Evolutionary conservation across 2,329 filamentous ascomycete genomes (phyloP), one percentile per base, ranked within the genome.

Genomic region (Sporothrix protearum): DNA sequence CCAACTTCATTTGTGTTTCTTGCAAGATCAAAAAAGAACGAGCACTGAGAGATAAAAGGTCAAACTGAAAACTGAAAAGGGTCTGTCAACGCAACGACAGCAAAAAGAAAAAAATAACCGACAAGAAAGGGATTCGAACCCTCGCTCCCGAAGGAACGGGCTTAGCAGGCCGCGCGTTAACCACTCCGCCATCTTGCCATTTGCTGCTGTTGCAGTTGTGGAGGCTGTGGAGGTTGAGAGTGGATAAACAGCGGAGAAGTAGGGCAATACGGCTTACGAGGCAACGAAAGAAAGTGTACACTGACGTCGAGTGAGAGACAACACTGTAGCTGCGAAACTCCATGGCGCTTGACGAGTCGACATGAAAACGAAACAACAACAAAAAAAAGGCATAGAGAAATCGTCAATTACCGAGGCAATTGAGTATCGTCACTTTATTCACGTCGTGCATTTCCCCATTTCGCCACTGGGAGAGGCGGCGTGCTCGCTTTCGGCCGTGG

Each of bases 91-190:
- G 8, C 3, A 8, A 36, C 3, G 6, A 47, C 12, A 47, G 33
- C 33, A 47, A 63, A 63, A 25, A 1, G 19, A 39, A 63, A 1
- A 25, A 42, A 45, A 63, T 42, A 45, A 16, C 22, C 59, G 59
- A 63, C 59, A 63, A 63, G 59, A 63, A 63, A 28, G 59, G 59
- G 59, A 63, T 63, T 45, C 33, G 59, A 63, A 63, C 59, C 36
- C 59, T 63, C 59, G 59, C 59, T 63, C 36, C 59, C 59, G 30
- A 51, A 67, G 45, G 63, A 64, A 67, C 39, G 45, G 63, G 59
- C 59, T 45, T 63, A 63, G 59, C 59, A 45, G 59, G 33, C 59
- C 59, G 59, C 53, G 53, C 36, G 59, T 63, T 63, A 45, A 63
- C 36, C 59, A 63, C 36, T 63, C 42, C 45, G 59, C 36, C 59